These are phyloP conservation scores for Suhomyces canberraensis DNA, from an alignment of 805 yeast species.

Conservation along the genomic window DNA sequence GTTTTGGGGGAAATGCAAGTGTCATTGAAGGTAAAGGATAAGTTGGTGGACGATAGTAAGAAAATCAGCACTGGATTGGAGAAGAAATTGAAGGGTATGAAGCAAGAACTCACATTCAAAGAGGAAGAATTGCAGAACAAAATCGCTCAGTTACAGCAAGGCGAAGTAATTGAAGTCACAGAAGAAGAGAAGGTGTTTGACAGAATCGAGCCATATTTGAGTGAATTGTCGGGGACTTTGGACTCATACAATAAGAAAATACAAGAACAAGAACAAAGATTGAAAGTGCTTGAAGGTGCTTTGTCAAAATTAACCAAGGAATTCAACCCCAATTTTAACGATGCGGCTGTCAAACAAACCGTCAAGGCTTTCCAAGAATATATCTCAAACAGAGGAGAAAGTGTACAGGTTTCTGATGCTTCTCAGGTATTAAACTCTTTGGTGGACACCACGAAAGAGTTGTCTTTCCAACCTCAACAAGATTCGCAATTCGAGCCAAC, in stretches of 20 bases:
- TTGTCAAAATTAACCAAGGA: constrained; percentile 47
- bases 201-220: constrained; percentile 15
- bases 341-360: constrained; percentile 77
- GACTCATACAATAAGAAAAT: constrained; percentile 4
- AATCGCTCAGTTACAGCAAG: neutral
- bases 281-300: constrained; percentile 42
- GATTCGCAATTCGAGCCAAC: constrained; percentile 14
- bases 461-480: constrained; percentile 1
- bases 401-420: neutral
- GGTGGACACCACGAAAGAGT: constrained; percentile 2
- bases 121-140: neutral
- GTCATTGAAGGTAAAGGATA: constrained; percentile 27
- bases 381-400: constrained; percentile 34
- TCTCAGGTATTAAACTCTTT: constrained; percentile 2
- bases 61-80: constrained; percentile 13
- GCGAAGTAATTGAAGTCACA: constrained; percentile 3
- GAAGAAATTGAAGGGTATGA: constrained; percentile 6
- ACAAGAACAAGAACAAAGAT: constrained; percentile 13
- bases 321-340: constrained; percentile 85
- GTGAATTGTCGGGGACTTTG: constrained; percentile 6
- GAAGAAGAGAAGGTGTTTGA: constrained; percentile 13
- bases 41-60: constrained; percentile 21
- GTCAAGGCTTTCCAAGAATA: constrained; percentile 54
- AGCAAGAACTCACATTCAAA: constrained; percentile 5
- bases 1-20: constrained; percentile 15